Evolutionary conservation across 2,329 filamentous ascomycete genomes (phyloP).

Genomic region (Aspergillus proliferans): DNA sequence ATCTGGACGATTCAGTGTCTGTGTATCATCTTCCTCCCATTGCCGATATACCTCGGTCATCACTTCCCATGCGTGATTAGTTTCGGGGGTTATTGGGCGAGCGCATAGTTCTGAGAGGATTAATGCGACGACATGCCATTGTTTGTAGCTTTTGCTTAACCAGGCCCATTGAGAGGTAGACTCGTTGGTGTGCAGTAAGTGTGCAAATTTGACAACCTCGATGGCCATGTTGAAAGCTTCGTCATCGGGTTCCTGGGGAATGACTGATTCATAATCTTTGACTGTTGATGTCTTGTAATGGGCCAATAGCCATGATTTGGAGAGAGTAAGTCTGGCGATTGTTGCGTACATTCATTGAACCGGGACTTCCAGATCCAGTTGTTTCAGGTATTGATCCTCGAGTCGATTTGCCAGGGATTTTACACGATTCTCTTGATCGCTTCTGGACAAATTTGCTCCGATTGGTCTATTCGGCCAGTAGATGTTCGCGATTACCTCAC

Average conservation of each 20-base stretch:
- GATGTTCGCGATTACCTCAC: slow-evolving; percentile 39
- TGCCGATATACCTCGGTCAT: slow-evolving; percentile 37
- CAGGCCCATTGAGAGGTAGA: slow-evolving; percentile 55
- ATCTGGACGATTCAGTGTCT: neutral
- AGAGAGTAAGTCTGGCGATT: slow-evolving; percentile 11
- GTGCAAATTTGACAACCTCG: slow-evolving; percentile 63
- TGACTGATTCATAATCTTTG: neutral
- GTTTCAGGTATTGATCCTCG: slow-evolving; percentile 6
- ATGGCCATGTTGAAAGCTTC: slow-evolving; percentile 61
- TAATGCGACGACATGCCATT: slow-evolving; percentile 59
- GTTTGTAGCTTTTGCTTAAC: slow-evolving; percentile 56
- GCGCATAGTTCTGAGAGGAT: slow-evolving; percentile 55
- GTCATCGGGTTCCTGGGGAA: neutral
- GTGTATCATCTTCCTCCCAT: slow-evolving; percentile 7
- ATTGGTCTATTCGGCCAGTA: neutral
- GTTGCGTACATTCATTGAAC: slow-evolving; percentile 7
- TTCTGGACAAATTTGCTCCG: neutral
- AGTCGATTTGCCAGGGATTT: slow-evolving; percentile 17
- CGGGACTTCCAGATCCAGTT: slow-evolving; percentile 3
- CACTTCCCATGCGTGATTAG: slow-evolving; percentile 53
- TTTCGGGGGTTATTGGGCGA: slow-evolving; percentile 48
- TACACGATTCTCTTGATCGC: neutral
- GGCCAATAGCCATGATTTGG: slow-evolving; percentile 13
- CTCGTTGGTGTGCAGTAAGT: slow-evolving; percentile 56
- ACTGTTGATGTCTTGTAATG: slow-evolving; percentile 5